Conservation (phyloP, 1,284 basidiomycete species). For the Hymenochaete sp. region DNA sequence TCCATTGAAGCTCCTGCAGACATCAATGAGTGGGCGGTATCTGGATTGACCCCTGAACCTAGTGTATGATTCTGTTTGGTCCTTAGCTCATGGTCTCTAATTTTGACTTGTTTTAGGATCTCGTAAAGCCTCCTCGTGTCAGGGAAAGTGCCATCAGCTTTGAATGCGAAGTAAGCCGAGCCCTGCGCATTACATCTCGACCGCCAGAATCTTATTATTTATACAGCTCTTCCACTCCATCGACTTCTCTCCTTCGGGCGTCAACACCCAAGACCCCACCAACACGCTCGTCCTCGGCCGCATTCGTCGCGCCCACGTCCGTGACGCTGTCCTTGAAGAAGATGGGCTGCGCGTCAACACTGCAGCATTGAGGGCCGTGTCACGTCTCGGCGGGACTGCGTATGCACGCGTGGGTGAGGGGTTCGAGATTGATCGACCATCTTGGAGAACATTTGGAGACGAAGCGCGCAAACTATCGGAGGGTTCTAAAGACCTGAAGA, state of each 20-base stretch:
- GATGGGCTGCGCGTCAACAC: constrained; percentile 50
- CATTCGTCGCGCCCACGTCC: constrained; percentile 56
- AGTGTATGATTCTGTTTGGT: constrained; percentile 41
- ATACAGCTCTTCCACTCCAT: constrained; percentile 19
- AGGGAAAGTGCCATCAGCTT: constrained; percentile 64
- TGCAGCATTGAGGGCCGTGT: constrained; percentile 49
- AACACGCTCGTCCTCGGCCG: constrained; percentile 57
- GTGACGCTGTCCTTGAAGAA: constrained; percentile 40
- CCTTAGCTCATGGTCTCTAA: constrained; percentile 17
- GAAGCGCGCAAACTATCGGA: too few relatives aligned
- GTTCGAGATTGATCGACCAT: constrained; percentile 48
- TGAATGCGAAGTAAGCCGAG: constrained; percentile 54
- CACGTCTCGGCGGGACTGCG: constrained; percentile 53
- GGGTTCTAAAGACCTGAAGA: too few relatives aligned
- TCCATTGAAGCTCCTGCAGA: constrained; percentile 58
- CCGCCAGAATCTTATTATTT: constrained; percentile 2
- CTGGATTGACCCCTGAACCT: constrained; percentile 55
- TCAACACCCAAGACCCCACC: constrained; percentile 31
- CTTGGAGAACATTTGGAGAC: constrained; percentile 47
- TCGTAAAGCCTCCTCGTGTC: constrained; percentile 57
- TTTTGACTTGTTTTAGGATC: constrained; percentile 24
- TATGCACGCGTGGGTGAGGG: constrained; percentile 49
- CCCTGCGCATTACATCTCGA: constrained; percentile 1
- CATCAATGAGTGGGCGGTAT: constrained; percentile 64
- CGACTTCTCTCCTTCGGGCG: constrained; percentile 42